Base-by-base conservation (phyloP, 2,329 filamentous ascomycete species). In the Pseudogymnoascus sp. region DNA sequence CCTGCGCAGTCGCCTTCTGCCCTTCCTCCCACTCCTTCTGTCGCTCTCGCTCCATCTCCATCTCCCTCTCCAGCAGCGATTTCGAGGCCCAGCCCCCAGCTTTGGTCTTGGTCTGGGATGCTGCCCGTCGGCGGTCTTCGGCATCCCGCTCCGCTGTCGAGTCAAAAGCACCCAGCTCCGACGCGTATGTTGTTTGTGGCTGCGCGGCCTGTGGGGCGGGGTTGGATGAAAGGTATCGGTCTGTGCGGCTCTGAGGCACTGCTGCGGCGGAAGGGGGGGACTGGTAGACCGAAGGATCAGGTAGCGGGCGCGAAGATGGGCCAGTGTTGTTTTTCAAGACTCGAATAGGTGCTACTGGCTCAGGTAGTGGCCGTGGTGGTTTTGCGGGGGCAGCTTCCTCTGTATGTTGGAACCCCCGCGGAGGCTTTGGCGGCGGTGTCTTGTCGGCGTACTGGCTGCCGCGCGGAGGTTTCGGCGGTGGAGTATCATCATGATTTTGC, bases 11-110 rank as follows among this genome's bases (percentile, higher is more conserved):
- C 66, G 83, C 84, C 69, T 84, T 79, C 73, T 93, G 90, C 1
- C 84, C 78, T 64, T 89, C 84, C 72, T 94, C 89, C 90, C 90
- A 85, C 65, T 85, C 82, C 47, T 75, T 75, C 68, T 85, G 83
- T 44, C 82, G 73, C 69, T 84, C 79, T 15, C 83, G 74, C 69
- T 85, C 83, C 54, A 80, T 75, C 67, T 85, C 82, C 81, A 84
- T 84, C 67, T 85, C 83, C 33, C 81, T 76, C 69, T 85, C 82
- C 0, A 85, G 73, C 5, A 85, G 72, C 6, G 78, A 80, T 68
- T 81, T 83, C 9, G 74, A 76, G 2, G 80, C 79, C 79, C 79
- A 82, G 1, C 78, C 79, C 9, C 74, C 76, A 11, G 78, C 77
- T 68, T 82, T 81, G 8, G 80, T 82, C 65, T 79, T 79, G 31